Conservation (phyloP, 1,284 basidiomycete genomes). For the Ganoderma sp. region DNA sequence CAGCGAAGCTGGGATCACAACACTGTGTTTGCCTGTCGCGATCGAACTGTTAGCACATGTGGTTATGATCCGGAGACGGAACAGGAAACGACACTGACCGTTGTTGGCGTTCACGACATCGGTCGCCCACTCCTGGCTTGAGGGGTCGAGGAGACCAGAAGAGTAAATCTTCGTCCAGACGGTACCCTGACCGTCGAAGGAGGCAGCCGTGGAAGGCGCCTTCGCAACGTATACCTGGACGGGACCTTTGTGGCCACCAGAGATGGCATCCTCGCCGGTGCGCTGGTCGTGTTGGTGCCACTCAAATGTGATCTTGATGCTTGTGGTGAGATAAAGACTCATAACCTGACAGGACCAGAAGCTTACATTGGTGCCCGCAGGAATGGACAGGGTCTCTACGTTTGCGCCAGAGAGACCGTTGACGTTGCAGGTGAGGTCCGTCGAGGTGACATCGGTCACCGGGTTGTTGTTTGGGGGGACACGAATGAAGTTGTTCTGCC, state of each 20-base stretch:
- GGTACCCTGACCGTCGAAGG: conserved; percentile 54
- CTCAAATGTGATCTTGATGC: conserved; percentile 44
- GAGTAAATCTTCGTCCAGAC: conserved; percentile 62
- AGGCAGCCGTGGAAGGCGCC: conserved; percentile 50
- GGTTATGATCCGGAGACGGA: background rate
- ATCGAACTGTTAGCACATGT: background rate
- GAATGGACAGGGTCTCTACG: conserved; percentile 47
- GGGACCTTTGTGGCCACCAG: conserved; percentile 56
- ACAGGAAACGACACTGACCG: conserved; percentile 36
- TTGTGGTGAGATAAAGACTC: background rate
- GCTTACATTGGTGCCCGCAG: conserved; percentile 49
- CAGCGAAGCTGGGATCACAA: conserved; percentile 51
- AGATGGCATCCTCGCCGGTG: conserved; percentile 60
- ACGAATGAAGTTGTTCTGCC: conserved; percentile 51
- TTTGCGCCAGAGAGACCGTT: conserved; percentile 50
- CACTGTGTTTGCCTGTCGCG: conserved; percentile 50
- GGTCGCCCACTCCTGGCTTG: conserved; percentile 50
- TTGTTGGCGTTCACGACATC: conserved; percentile 53
- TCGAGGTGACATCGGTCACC: conserved; percentile 57
- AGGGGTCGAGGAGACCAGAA: conserved; percentile 50
- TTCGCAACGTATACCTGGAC: conserved; percentile 59
- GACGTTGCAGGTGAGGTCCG: conserved; percentile 56
- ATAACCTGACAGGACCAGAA: background rate
- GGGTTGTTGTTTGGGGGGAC: conserved; percentile 60
- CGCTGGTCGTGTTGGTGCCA: conserved; percentile 56